Percentiles rank a stretch among this genome's conserved stretches.
phyloP scores from a whole-genome alignment of 768 basidiomycete genomes.

The Lyophyllum shimeji region DNA sequence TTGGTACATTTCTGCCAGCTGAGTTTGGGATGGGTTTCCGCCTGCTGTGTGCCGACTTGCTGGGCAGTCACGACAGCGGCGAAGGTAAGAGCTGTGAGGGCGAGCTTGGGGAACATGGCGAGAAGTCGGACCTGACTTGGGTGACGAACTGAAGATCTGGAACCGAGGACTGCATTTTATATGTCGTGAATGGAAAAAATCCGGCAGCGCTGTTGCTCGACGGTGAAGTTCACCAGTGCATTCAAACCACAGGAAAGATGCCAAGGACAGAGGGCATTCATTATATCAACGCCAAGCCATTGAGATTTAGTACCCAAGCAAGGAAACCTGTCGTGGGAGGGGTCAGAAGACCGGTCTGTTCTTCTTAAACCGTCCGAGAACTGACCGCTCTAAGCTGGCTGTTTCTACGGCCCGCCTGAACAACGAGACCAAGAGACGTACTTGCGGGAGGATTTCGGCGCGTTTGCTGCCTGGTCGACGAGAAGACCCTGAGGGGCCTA shows the following conservation, averaged over 20 bases:
- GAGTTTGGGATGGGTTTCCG: conserved; percentile 28
- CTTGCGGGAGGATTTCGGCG: not conserved
- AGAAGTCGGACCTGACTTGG: not conserved
- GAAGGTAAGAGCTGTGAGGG: conserved; percentile 30
- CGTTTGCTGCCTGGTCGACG: not conserved
- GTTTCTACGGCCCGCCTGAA: not conserved
- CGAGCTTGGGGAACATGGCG: conserved; percentile 21
- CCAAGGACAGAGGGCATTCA: not conserved
- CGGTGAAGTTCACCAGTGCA: not conserved
- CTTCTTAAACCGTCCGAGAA: conserved; percentile 4
- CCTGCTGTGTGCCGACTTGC: conserved; percentile 49
- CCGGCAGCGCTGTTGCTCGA: not conserved
- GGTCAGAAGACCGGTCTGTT: not conserved
- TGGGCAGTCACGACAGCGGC: conserved; percentile 28
- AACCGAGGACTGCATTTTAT: not conserved
- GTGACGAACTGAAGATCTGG: not conserved
- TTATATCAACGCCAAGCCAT: not conserved
- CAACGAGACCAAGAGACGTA: too few species aligned
- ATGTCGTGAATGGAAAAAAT: conserved; percentile 1
- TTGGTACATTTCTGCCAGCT: conserved; percentile 46
- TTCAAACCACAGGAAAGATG: not conserved
- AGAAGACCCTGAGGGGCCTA: not conserved
- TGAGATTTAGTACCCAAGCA: not conserved
- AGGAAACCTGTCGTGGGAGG: not conserved
- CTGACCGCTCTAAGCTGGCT: not conserved